Evolutionary conservation across 2,329 filamentous ascomycete genomes (phyloP), one percentile per base, ranked within the genome.

Genomic region (Alternaria brassicicola): DNA sequence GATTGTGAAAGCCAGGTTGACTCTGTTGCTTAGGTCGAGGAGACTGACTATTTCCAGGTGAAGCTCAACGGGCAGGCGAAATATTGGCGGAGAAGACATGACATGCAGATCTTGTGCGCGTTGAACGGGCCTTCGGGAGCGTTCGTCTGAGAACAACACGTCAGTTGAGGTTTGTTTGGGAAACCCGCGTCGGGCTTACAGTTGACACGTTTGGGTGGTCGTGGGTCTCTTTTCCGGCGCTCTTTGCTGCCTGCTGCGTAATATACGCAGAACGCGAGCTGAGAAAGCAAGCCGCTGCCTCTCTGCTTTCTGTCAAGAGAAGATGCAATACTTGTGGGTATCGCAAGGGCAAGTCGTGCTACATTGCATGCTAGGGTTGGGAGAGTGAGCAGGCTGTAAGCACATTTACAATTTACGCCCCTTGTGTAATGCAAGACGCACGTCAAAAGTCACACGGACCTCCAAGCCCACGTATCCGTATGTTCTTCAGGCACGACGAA

Each of bases 1-100:
- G 38, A 51, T 65, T 12, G 67, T 65, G 21, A 52, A 46, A 15
- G 62, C 47, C 15, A 72, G 59, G 17, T 52, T 53, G 31, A 57
- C 62, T 43, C 48, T 62, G 52, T 71, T 65, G 45, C 68, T 58
- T 3, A 74, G 39, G 12, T 68, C 62, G 6, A 73, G 66, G 33
- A 56, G 56, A 47, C 62, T 62, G 38, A 67, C 48, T 23, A 73
- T 67, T 30, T 65, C 57, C 28, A 58, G 52, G 41, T 69, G 68
- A 31, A 73, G 62, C 52, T 74, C 71, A 9, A 64, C 49, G 39
- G 71, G 70, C 43, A 73, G 62, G 41, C 62, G 61, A 26, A 70
- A 43, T 17, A 72, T 30, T 9, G 61, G 64, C 30, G 68, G 25
- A 41, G 53, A 49, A 15, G 39, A 19, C 66, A 69, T 70, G 17